phyloP scores from a whole-genome alignment of 2,329 filamentous ascomycete species.

The Clarireedia hainanense region DNA sequence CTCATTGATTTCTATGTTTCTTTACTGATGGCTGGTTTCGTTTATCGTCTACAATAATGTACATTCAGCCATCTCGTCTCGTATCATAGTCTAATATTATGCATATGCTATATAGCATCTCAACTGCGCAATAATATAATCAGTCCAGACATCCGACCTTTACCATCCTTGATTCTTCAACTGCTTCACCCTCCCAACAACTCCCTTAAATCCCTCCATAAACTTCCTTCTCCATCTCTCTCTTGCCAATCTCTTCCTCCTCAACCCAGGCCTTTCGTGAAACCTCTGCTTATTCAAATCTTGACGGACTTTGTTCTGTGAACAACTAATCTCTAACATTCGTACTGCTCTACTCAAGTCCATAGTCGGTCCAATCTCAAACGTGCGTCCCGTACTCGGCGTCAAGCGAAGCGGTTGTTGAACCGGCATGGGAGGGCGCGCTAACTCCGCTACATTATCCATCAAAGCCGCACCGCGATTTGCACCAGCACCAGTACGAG shows the following conservation, averaged over 20 bases:
- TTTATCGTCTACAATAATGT: conserved; percentile 1
- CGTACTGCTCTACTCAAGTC: conserved; percentile 23
- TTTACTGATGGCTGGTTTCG: not conserved
- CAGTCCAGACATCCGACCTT: not conserved
- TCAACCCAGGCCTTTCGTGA: conserved; percentile 68
- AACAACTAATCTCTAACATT: conserved; percentile 35
- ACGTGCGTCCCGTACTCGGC: conserved; percentile 22
- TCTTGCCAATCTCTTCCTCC: conserved; percentile 66
- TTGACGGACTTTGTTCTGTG: conserved; percentile 47
- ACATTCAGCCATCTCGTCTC: not conserved
- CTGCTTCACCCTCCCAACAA: conserved; percentile 56
- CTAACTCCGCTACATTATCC: not conserved
- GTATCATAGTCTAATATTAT: not conserved
- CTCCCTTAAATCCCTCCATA: conserved; percentile 57
- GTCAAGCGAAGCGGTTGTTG: conserved; percentile 17
- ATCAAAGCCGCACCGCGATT: not conserved
- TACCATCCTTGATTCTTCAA: conserved; percentile 76
- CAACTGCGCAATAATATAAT: too few species aligned
- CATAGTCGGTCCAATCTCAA: conserved; percentile 15
- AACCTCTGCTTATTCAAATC: conserved; percentile 55
- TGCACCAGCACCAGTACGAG: too few species aligned
- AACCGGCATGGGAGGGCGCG: not conserved
- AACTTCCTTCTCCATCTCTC: conserved; percentile 65
- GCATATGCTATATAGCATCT: not conserved
- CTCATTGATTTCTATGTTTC: not conserved